phyloP scores from a whole-genome alignment of 2,329 filamentous ascomycete genomes.

The Scedosporium dehoogii region DNA sequence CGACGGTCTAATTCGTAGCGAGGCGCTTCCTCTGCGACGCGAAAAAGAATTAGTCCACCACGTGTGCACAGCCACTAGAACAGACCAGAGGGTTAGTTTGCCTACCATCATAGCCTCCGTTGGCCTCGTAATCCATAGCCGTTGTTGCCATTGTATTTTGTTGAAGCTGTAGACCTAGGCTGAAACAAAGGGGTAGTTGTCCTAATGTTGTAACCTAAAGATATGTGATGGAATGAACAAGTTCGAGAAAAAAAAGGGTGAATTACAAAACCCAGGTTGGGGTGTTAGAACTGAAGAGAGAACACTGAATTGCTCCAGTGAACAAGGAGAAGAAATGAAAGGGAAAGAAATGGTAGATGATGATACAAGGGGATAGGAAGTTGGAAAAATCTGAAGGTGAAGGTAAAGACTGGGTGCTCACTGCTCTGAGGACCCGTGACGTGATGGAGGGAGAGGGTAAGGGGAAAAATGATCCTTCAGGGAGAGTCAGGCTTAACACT shows the following conservation, averaged over 20 bases:
- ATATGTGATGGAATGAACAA: no score
- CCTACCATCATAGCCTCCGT: slow-evolving; percentile 57
- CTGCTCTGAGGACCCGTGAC: neutral
- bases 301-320: neutral
- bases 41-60: neutral
- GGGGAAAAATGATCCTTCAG: slow-evolving; percentile 18
- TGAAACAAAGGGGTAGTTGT: slow-evolving; percentile 1
- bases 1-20: slow-evolving; percentile 59
- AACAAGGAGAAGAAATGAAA: neutral
- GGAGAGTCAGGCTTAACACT: slow-evolving; percentile 12
- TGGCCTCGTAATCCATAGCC: slow-evolving; percentile 62
- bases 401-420: slow-evolving; percentile 1
- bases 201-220: no score
- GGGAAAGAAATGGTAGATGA: neutral
- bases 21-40: slow-evolving; percentile 45
- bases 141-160: slow-evolving; percentile 44
- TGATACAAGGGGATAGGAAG: neutral
- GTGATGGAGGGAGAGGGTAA: slow-evolving; percentile 11
- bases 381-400: slow-evolving; percentile 1
- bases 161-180: neutral
- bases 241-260: neutral
- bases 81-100: slow-evolving; percentile 5
- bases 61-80: neutral
- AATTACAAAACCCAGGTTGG: neutral
- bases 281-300: neutral